These are phyloP conservation scores for Isabelozyma pseudorhagii DNA, from an alignment of 805 yeast genomes.

Conservation along the genomic window DNA sequence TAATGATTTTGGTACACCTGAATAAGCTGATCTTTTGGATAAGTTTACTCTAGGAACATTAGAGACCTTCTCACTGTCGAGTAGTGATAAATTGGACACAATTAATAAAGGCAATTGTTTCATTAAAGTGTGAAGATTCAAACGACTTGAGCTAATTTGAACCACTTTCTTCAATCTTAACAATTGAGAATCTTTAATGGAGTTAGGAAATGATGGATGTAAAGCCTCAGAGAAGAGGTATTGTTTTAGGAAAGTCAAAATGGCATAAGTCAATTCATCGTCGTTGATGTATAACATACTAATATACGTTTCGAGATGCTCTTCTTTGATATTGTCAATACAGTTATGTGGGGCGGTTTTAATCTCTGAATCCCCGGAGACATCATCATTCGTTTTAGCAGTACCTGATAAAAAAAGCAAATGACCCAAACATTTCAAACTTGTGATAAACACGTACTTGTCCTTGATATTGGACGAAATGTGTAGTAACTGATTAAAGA, in stretches of 20 bases:
- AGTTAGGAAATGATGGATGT: slow-evolving; percentile 25
- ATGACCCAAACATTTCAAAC: slow-evolving; percentile 75
- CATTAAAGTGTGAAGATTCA: slow-evolving; percentile 50
- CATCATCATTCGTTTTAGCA: slow-evolving; percentile 31
- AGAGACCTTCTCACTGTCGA: slow-evolving; percentile 26
- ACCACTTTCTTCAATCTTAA: slow-evolving; percentile 48
- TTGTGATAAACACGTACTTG: slow-evolving; percentile 63
- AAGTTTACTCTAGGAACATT: slow-evolving; percentile 29
- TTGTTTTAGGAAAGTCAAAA: slow-evolving; percentile 80
- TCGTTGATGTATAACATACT: slow-evolving; percentile 59
- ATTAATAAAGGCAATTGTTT: slow-evolving; percentile 61
- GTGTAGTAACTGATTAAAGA: slow-evolving; percentile 55
- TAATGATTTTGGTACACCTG: slow-evolving; percentile 57
- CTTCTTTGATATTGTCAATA: slow-evolving; percentile 33
- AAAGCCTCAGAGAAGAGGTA: slow-evolving; percentile 62
- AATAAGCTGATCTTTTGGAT: slow-evolving; percentile 47
- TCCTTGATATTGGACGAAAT: slow-evolving; percentile 57
- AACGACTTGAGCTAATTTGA: slow-evolving; percentile 44
- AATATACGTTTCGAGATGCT: slow-evolving; percentile 50
- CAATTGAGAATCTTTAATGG: slow-evolving; percentile 29
- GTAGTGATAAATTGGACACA: slow-evolving; percentile 31
- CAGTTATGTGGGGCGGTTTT: slow-evolving; percentile 26
- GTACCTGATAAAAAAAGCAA: slow-evolving; percentile 48
- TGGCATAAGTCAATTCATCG: slow-evolving; percentile 72
- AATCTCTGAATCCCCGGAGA: slow-evolving; percentile 17